These are phyloP conservation scores for Isatis lusitanica DNA, from an alignment of 441 rosid genomes.

Conservation along the genomic window DNA sequence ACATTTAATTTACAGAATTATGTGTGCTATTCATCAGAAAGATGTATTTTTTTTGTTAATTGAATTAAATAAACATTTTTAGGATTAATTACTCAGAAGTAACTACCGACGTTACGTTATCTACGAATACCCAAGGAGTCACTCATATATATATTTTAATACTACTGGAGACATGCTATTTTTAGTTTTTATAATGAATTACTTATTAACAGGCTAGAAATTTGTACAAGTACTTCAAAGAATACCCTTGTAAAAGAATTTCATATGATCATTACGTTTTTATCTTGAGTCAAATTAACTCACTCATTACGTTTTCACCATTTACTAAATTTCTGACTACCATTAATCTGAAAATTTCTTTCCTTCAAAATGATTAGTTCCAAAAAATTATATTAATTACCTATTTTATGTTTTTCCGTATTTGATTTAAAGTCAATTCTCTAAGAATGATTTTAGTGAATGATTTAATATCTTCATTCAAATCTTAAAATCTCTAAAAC, in stretches of 20 bases:
- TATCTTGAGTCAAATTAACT: background rate
- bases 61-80: background rate
- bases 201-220: background rate
- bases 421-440: too few relatives aligned
- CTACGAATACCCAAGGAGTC: background rate
- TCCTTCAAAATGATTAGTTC: background rate
- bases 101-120: constrained; percentile 19
- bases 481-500: too few relatives aligned
- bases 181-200: background rate
- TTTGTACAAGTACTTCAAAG: background rate
- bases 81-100: background rate
- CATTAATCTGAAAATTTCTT: background rate
- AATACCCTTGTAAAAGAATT: background rate
- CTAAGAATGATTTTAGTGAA: too few relatives aligned
- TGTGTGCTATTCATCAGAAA: background rate
- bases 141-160: background rate
- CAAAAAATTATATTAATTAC: background rate
- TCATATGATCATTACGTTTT: background rate
- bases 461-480: background rate
- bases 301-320: constrained; percentile 23
- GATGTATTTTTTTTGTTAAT: background rate
- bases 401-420: background rate
- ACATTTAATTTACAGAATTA: constrained; percentile 1
- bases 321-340: constrained; percentile 7
- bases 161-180: background rate